These are phyloP conservation scores for Pestalotiopsis sp. DNA, from an alignment of 2,329 filamentous ascomycete species.

Conservation along the genomic window DNA sequence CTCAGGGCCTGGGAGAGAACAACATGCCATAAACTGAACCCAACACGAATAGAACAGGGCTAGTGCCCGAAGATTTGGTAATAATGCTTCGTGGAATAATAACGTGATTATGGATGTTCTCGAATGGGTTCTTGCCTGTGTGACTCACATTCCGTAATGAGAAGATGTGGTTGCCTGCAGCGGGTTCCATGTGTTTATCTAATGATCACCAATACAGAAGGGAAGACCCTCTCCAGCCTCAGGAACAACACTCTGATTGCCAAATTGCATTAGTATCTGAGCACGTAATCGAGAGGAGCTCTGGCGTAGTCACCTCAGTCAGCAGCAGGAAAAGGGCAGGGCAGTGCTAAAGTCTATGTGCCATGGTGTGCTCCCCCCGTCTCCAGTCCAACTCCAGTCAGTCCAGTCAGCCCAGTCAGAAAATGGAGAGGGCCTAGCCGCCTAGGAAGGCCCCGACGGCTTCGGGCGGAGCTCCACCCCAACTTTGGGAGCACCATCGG, in stretches of 20 bases:
- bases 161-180: background rate
- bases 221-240: background rate
- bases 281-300: slow-evolving; percentile 8
- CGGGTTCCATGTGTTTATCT: background rate
- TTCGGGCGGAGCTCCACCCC: slow-evolving; percentile 5
- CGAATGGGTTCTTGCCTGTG: background rate
- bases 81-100: background rate
- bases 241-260: background rate
- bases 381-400: background rate
- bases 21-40: background rate
- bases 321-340: background rate
- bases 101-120: background rate
- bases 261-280: background rate
- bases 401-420: background rate
- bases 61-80: background rate
- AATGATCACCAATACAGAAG: slow-evolving; percentile 5
- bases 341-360: background rate
- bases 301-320: slow-evolving; percentile 6
- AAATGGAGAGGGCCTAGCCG: background rate
- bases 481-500: background rate
- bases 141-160: background rate
- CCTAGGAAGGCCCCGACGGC: background rate
- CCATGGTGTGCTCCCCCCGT: background rate
- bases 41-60: background rate
- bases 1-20: background rate